Conservation (phyloP, 2,329 filamentous ascomycete species). For the Podosphaera xanthii region DNA sequence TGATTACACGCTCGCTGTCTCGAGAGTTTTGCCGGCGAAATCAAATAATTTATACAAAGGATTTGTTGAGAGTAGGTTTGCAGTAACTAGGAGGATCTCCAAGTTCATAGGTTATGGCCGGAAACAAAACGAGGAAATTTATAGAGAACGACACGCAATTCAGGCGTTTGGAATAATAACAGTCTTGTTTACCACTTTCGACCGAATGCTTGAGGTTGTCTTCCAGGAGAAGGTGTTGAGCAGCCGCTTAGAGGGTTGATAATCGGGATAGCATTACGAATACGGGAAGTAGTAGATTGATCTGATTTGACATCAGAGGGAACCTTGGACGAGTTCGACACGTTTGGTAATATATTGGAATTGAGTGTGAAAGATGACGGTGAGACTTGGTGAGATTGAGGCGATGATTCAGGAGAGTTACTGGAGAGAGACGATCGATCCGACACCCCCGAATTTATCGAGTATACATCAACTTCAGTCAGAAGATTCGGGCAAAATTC, state of each 20-base stretch:
- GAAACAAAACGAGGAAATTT: neutral
- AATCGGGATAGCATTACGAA: constrained; percentile 90
- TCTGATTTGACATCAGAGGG: constrained; percentile 56
- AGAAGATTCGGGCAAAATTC: constrained; percentile 85
- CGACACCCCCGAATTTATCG: constrained; percentile 70
- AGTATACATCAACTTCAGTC: constrained; percentile 65
- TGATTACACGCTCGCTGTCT: constrained; percentile 15
- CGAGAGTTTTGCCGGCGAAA: constrained; percentile 12
- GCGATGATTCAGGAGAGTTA: constrained; percentile 78
- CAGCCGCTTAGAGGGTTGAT: constrained; percentile 67
- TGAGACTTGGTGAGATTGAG: constrained; percentile 58
- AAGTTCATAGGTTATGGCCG: constrained; percentile 8
- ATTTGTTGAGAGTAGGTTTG: constrained; percentile 15
- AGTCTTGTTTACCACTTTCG: constrained; percentile 14
- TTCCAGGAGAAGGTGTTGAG: neutral
- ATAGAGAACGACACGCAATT: neutral
- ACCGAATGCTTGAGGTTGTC: constrained; percentile 5
- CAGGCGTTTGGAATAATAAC: neutral
- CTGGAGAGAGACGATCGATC: constrained; percentile 90
- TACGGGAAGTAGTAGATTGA: constrained; percentile 71
- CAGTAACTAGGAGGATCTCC: constrained; percentile 13
- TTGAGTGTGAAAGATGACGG: constrained; percentile 58
- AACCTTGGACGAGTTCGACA: constrained; percentile 36
- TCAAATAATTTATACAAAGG: constrained; percentile 16
- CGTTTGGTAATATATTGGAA: constrained; percentile 41